Evolutionary conservation across 495 filamentous ascomycete species (phyloP), one percentile per base, ranked within the genome.

Genomic region (Halenospora varia): DNA sequence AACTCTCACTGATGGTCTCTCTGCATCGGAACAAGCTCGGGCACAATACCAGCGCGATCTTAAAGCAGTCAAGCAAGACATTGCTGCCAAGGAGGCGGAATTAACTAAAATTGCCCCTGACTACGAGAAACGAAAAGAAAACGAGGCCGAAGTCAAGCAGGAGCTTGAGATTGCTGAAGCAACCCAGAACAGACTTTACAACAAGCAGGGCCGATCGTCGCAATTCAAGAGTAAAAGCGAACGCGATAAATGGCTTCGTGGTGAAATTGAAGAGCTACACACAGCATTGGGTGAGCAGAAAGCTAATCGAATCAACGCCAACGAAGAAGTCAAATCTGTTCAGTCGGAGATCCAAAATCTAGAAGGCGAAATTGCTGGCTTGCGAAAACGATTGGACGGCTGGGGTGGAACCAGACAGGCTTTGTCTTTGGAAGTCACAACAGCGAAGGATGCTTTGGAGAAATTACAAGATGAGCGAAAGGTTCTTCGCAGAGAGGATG

Each of bases 201-300:
- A 88, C 48, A 99, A 99, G 70, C 95, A 97, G 71, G 89, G 90
- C 40, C 85, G 92, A n/a, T 90, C 88, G 66, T 84, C 86, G 25
- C 87, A 89, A 54, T 97, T 96, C 73, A 88, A 82, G 66, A 93
- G 81, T 65, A 96, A 96, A 71, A 82, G 80, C 2, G 90, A 97
- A 64, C 85, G 94, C 2, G 95, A 99, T 66, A 82, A 82, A 40
- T 96, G 81, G 78, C 76, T 99, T 18, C 82, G 85, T 50, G 80
- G 82, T 45, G 86, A 96, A 67, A 86, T 97, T 61, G 79, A 89
- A 44, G 88, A 92, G n/a, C 86, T 88, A 50, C 87, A 89, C 58
- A 76, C 78, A 23, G 86, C 86, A 3, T 68, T 96, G 25, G 83
- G 84, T 2, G 84, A 82, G n/a, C 86, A 92, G 45, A 92, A 90